phyloP scores from a whole-genome alignment of 2,329 filamentous ascomycete genomes.

The Colletotrichum sp. region DNA sequence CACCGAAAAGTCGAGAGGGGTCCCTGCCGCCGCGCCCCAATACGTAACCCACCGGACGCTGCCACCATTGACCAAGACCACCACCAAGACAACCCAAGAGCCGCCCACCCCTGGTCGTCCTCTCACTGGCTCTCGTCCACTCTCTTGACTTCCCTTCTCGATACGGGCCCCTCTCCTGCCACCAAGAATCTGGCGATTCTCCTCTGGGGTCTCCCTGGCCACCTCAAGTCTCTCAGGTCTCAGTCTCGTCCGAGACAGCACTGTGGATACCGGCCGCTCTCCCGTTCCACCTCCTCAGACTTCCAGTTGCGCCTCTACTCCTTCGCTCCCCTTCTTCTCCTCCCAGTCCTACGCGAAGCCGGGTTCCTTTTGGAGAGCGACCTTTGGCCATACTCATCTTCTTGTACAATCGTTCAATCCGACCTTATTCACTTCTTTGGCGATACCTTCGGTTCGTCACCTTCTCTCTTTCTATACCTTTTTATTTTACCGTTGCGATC shows the following conservation, averaged over 20 bases:
- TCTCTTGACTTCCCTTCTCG: slow-evolving; percentile 1
- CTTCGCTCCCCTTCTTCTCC: not conserved
- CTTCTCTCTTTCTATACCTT: slow-evolving; percentile 5
- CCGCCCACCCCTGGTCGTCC: not conserved
- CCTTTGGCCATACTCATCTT: slow-evolving; percentile 11
- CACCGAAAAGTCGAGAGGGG: not conserved
- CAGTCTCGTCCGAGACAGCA: slow-evolving; percentile 17
- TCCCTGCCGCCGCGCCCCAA: not conserved
- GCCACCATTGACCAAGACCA: not conserved
- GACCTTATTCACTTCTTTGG: slow-evolving; percentile 9
- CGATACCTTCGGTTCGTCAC: slow-evolving; percentile 12
- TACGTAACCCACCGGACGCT: not conserved
- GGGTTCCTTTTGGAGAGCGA: not conserved
- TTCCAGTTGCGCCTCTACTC: not conserved
- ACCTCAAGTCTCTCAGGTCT: not conserved
- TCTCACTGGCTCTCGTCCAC: not conserved
- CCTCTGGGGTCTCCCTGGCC: slow-evolving; percentile 15
- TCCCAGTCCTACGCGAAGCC: not conserved
- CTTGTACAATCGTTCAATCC: slow-evolving; percentile 15
- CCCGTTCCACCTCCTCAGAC: slow-evolving; percentile 9
- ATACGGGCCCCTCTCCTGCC: slow-evolving; percentile 4
- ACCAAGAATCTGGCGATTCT: slow-evolving; percentile 12
- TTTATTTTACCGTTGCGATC: not conserved
- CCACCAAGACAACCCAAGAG: not conserved
- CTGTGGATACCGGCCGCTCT: slow-evolving; percentile 14